A percentile compares a stretch with the other conserved stretches of the same genome.
These are phyloP conservation scores for Cucurbita argyrosperma DNA, from an alignment of 306 rosid genomes.

Conservation along the genomic window DNA sequence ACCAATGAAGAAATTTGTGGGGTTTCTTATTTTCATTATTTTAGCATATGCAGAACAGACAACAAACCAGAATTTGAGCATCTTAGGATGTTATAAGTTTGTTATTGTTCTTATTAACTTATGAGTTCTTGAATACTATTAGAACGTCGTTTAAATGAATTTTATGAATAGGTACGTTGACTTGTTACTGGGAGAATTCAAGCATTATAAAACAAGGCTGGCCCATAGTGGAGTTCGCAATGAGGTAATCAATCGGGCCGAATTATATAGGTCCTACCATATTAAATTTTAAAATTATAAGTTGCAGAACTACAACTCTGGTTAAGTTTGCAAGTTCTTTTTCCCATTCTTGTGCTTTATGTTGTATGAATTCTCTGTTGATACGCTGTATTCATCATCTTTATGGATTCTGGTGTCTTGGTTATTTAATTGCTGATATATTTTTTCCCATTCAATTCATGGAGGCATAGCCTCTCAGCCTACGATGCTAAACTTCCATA, in stretches of 20 bases:
- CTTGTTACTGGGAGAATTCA: conserved; percentile 91
- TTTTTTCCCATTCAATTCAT: neutral
- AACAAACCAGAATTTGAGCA: neutral
- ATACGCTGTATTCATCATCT: neutral
- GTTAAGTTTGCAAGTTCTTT: neutral
- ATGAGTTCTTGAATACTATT: neutral
- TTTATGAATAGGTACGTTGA: conserved; percentile 68
- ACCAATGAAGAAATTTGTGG: neutral
- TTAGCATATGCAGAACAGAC: neutral
- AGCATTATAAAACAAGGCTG: conserved; percentile 92
- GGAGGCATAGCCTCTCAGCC: neutral
- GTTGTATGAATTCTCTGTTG: neutral
- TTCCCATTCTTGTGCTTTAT: neutral
- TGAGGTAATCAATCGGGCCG: conserved; percentile 47
- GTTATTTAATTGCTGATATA: neutral
- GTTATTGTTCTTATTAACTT: neutral
- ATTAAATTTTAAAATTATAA: neutral
- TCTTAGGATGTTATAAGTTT: neutral
- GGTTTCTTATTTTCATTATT: neutral
- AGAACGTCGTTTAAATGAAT: conserved; percentile 18
- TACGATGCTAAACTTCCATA: neutral
- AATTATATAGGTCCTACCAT: neutral
- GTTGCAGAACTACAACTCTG: neutral
- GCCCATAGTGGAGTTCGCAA: conserved; percentile 76
- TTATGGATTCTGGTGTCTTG: neutral